phyloP scores from a whole-genome alignment of 176 grass and related monocot genomes.

The Cenchrus fungigraminus region DNA sequence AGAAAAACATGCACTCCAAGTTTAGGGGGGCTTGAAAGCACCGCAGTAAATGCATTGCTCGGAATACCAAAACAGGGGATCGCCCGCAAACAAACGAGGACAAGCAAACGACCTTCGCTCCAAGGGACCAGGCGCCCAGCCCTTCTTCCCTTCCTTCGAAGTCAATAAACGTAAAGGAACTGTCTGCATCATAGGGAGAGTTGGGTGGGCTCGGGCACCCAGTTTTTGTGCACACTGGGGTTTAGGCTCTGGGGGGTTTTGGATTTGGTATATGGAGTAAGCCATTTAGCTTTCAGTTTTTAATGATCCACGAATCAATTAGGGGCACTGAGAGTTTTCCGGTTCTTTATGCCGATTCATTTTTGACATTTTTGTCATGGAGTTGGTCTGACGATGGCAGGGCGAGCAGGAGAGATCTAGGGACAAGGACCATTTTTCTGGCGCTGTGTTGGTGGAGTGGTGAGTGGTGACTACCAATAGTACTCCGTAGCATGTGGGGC shows the following conservation, averaged over 20 bases:
- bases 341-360: background rate
- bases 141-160: background rate
- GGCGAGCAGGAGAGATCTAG: conserved; percentile 30
- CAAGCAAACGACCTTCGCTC: background rate
- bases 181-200: background rate
- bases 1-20: background rate
- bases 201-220: background rate
- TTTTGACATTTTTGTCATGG: conserved; percentile 26
- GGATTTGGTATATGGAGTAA: too few species aligned
- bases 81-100: background rate
- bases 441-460: conserved; percentile 22
- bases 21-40: background rate
- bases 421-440: conserved; percentile 33
- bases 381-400: conserved; percentile 27
- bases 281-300: background rate
- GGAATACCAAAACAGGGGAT: background rate
- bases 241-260: background rate
- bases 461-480: background rate
- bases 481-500: conserved; percentile 23
- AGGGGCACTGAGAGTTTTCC: too few species aligned
- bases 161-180: conserved; percentile 13
- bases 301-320: background rate
- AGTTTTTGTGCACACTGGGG: background rate
- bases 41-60: background rate
- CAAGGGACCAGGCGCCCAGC: background rate